Evolutionary conservation across 768 basidiomycete species (phyloP), one percentile per base, ranked within the genome.

Genomic region (Naganishia antarctica): DNA sequence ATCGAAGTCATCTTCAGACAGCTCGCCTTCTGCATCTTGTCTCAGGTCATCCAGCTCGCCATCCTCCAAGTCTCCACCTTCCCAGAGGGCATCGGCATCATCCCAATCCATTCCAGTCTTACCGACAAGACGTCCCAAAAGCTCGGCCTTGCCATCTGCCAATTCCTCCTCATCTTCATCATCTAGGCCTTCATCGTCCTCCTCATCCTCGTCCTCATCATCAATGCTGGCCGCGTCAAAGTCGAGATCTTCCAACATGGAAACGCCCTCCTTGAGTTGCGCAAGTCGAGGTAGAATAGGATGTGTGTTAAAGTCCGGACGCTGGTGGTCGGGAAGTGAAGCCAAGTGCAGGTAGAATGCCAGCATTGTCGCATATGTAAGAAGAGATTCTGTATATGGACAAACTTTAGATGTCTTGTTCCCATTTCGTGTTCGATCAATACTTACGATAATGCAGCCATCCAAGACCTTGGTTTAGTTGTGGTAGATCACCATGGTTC

Each of bases 321-420:
- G 11, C 84, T 87, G 37, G 7, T 83, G 80, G 1, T 73, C 86
- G 85, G 77, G 87, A 84, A 66, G 83, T 25, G 88, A 81, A 18
- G 89, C 85, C n/a, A 98, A 81, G 75, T 92, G 85, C 43, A 98
- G 80, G 79, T 94, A 97, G 79, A 92, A 97, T 0, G 92, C 89
- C 47, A 98, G 85, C 1, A 86, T 87, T 0, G 91, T 89, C 21
- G 89, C 83, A 73, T 98, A 98, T 9, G 92, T 90, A 40, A 96
- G 80, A 1, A 94, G 81, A 0, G 91, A 84, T 81, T 98, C 93
- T 97, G 76, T 29, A 67, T 59, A 2, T 2, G 4, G n/a, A 21
- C n/a, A 61, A 21, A 16, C 40, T 23, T 44, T 32, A 25, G 28
- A 40, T 4, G 41, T 6, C n/a, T 12, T 8, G 23, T 32, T 31